Conservation (phyloP, 192 early-diverging fungal genomes). For the Geranomyces michiganensis region DNA sequence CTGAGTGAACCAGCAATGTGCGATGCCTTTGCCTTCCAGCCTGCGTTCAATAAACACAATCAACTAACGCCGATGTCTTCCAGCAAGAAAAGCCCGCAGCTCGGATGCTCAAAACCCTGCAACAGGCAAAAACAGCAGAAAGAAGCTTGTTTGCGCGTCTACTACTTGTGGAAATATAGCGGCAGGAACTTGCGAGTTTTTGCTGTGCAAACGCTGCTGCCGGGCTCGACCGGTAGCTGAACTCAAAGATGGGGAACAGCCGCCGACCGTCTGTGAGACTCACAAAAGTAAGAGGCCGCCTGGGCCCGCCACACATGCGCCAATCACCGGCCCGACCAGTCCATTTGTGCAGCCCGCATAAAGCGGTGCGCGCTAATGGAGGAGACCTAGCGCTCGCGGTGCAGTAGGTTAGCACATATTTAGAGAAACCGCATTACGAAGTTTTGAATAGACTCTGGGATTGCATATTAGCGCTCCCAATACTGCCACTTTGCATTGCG, state of each 20-base stretch:
- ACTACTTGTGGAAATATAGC: conserved; percentile 41
- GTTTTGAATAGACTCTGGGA: no score
- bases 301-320: no score
- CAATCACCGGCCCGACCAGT: no score
- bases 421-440: no score
- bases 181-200: conserved; percentile 39
- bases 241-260: not conserved
- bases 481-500: no score
- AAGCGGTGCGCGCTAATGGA: no score
- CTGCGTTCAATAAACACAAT: not conserved
- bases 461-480: no score
- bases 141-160: conserved; percentile 27
- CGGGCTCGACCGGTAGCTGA: not conserved
- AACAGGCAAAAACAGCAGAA: not conserved
- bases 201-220: conserved; percentile 39
- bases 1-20: not conserved
- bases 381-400: no score
- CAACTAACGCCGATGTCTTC: not conserved
- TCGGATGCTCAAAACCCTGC: no score
- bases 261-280: not conserved
- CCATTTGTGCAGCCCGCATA: no score
- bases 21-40: not conserved
- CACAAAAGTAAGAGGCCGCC: not conserved
- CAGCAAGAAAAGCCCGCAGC: not conserved
- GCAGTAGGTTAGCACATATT: no score